Evolutionary conservation across 2,329 filamentous ascomycete genomes (phyloP).

Genomic region (Ceratocystis variospora): DNA sequence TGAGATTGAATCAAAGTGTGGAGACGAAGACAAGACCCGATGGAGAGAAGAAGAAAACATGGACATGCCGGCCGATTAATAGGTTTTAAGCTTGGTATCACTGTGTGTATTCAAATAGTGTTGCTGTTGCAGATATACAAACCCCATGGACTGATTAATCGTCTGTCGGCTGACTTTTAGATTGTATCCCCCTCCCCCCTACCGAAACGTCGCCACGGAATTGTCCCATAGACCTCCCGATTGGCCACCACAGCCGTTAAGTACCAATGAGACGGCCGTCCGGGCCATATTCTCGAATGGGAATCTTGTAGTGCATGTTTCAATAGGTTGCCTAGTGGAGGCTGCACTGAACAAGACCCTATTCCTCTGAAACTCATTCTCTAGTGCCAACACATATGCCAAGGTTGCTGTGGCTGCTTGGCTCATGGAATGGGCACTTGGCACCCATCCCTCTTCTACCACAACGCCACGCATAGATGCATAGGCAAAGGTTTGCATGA

Average conservation of each 20-base stretch:
- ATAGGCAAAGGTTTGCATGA: background rate
- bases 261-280: background rate
- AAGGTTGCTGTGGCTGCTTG: background rate
- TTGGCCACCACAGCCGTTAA: background rate
- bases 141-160: background rate
- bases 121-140: background rate
- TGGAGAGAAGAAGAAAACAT: background rate
- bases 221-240: constrained; percentile 6
- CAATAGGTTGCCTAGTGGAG: background rate
- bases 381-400: background rate
- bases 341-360: background rate
- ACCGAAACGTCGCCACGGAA: background rate
- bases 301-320: background rate
- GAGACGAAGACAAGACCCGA: background rate
- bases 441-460: background rate
- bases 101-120: background rate
- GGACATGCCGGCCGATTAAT: background rate
- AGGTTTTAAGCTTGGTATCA: background rate
- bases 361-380: background rate
- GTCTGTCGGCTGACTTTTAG: background rate
- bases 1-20: background rate
- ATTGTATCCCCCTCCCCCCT: background rate
- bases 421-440: background rate
- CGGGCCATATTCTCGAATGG: constrained; percentile 7
- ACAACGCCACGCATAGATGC: background rate